phyloP scores from a whole-genome alignment of 2,329 filamentous ascomycete genomes.

The Penicillium sp. region DNA sequence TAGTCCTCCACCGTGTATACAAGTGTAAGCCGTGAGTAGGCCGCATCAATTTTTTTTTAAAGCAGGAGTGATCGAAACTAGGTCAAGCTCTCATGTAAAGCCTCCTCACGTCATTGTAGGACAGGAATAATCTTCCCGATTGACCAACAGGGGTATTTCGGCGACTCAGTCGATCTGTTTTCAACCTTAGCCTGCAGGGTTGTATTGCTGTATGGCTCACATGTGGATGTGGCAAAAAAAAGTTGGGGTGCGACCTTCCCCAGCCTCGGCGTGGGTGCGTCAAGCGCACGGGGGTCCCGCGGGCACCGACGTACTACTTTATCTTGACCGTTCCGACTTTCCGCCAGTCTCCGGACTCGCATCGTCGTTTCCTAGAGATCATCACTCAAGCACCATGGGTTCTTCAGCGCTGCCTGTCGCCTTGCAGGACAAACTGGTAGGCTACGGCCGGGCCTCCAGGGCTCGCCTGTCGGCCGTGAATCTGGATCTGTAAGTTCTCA shows the following conservation, averaged over 20 bases:
- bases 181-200: no score
- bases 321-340: slow-evolving; percentile 9
- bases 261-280: neutral
- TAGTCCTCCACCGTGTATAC: slow-evolving; percentile 23
- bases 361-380: slow-evolving; percentile 2
- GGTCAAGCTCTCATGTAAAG: neutral
- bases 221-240: neutral
- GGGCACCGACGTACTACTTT: slow-evolving; percentile 8
- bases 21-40: slow-evolving; percentile 21
- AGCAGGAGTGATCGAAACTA: slow-evolving; percentile 4
- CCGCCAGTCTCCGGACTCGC: slow-evolving; percentile 10
- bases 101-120: neutral
- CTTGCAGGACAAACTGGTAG: slow-evolving; percentile 41
- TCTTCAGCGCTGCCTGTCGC: slow-evolving; percentile 39
- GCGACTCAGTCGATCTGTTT: neutral
- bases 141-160: neutral
- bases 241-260: no score
- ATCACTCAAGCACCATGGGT: slow-evolving; percentile 29
- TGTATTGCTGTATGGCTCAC: no score
- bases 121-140: neutral
- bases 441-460: slow-evolving; percentile 29
- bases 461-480: slow-evolving; percentile 34
- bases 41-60: slow-evolving; percentile 12
- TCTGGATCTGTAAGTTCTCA: slow-evolving; percentile 39
- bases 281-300: neutral